A percentile compares a stretch with the other conserved stretches of the same genome.
Conservation (phyloP, 2,329 filamentous ascomycete species). For the Fusarium compactum region DNA sequence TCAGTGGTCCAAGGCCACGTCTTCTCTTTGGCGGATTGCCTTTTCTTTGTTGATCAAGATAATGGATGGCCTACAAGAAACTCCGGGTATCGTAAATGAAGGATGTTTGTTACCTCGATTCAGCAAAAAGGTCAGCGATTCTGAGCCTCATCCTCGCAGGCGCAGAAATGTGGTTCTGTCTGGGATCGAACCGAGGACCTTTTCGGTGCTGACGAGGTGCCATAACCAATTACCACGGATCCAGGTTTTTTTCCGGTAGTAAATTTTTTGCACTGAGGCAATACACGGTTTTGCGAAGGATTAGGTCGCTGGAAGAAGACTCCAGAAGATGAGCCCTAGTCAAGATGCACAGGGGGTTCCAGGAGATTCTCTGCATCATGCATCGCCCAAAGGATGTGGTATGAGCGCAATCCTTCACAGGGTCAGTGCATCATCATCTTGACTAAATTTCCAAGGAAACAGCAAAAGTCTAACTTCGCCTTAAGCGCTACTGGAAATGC, state of each 20-base stretch:
- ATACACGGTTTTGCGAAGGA: too few relatives aligned
- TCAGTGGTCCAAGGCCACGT: too few relatives aligned
- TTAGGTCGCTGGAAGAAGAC: neutral
- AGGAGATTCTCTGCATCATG: neutral
- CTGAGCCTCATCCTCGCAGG: too few relatives aligned
- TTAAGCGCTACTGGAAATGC: neutral
- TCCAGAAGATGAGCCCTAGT: neutral
- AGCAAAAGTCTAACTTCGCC: neutral
- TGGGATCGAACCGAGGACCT: neutral
- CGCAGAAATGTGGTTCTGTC: neutral
- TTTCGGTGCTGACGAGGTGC: neutral
- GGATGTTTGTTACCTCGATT: accelerated
- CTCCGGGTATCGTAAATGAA: accelerated
- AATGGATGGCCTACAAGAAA: too few relatives aligned
- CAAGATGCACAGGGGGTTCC: neutral
- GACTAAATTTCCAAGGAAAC: neutral
- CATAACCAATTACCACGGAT: neutral
- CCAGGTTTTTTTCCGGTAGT: neutral
- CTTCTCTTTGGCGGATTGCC: too few relatives aligned
- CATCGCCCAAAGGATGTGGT: neutral
- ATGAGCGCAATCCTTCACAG: neutral
- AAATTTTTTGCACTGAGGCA: neutral
- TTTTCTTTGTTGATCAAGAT: too few relatives aligned
- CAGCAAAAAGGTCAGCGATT: neutral
- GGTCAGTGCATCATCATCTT: neutral